Base-by-base conservation (phyloP, 2,329 filamentous ascomycete genomes). In the Fusarium austroafricanum region DNA sequence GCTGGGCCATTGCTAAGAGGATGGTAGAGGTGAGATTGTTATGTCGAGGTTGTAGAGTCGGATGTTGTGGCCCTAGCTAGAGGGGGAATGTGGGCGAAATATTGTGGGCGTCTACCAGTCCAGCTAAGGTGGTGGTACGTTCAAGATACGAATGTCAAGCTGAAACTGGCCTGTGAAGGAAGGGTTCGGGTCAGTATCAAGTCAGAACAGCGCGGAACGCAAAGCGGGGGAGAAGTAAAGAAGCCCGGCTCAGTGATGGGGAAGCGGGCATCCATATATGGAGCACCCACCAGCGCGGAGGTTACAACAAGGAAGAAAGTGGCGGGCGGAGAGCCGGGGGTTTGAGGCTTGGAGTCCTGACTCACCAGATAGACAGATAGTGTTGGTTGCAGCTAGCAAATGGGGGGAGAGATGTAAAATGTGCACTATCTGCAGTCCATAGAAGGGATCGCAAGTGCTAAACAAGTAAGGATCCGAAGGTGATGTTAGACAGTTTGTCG, bases 1-100 rank as follows among this genome's bases (percentile, higher is more conserved):
- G 84, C 55, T 86, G 84, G 71, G 85, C 83, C 85, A 88, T 88
- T 63, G 72, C 46, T 53, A 53, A 45, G 50, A 69, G 21, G 67
- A 70, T 56, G 49, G 49, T 58, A 46, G 40, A 50, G 55, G 37
- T 55, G 43, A 42, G 28, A 40, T 55, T 55, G 50, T 43, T 45
- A 29, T 65, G 50, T 65, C 43, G 43, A 46, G 40, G 51, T 49
- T 50, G 51, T 63, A 54, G 47, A 59, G 56, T 65, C 56, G 43
- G 64, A 70, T 59, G 61, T 61, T 73, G 55, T 59, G 66, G 68
- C 68, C 68, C 66, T 60, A 65, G 60, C 57, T 49, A 54, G 59
- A 56, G 60, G 60, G 58, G 58, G 62, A 58, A 68, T 64, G 69
- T 60, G 68, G 66, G 60, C 46, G 58, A 59, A 73, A 72, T 72